Evolutionary conservation across 768 basidiomycete species (phyloP).

Genomic region (Lactifluus pinguis): DNA sequence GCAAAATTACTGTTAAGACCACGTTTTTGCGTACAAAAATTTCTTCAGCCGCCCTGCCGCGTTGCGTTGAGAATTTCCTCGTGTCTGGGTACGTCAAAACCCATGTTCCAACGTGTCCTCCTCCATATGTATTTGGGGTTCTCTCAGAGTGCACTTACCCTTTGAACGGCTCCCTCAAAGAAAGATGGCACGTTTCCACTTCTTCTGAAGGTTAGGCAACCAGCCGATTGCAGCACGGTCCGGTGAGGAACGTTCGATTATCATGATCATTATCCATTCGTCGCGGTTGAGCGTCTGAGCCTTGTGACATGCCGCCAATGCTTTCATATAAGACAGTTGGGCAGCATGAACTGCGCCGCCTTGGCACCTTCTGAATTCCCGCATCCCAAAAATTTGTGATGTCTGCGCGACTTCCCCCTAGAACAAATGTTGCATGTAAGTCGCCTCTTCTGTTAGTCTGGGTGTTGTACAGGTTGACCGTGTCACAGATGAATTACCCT

Average conservation of each 20-base stretch:
- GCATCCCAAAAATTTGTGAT: not conserved
- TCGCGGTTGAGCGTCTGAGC: not conserved
- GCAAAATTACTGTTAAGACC: not conserved
- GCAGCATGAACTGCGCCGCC: not conserved
- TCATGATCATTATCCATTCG: not conserved
- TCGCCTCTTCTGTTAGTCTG: not conserved
- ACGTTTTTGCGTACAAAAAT: not conserved
- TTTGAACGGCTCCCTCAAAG: not conserved
- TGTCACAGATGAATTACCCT: not conserved
- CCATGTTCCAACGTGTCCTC: too few species aligned
- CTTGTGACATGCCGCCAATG: not conserved
- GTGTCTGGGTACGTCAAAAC: too few species aligned
- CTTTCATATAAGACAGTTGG: not conserved
- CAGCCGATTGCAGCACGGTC: not conserved
- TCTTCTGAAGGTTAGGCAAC: not conserved
- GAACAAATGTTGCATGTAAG: constrained; percentile 1
- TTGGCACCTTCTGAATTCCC: not conserved
- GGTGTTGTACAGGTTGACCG: not conserved
- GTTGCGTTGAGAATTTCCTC: too few species aligned
- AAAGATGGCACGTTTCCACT: not conserved
- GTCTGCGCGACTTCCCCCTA: not conserved
- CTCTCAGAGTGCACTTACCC: too few species aligned
- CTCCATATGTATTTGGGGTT: too few species aligned
- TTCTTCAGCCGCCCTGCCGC: not conserved
- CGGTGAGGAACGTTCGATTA: not conserved